Evolutionary conservation across 192 early-diverging fungal genomes (phyloP).

Genomic region (Coemansia sp.): DNA sequence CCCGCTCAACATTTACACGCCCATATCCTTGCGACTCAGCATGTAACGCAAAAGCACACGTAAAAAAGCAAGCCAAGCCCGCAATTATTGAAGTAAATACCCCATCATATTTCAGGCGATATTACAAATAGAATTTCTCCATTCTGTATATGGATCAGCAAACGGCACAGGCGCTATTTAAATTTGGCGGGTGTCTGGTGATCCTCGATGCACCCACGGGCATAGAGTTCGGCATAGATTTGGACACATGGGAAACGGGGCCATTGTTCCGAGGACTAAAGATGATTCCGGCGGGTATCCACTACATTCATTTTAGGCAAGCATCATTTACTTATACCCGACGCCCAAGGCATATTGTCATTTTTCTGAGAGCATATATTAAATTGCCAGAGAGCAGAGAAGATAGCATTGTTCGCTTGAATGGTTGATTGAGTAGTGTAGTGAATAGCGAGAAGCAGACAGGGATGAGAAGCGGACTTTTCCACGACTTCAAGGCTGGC

Average conservation of each 20-base stretch:
- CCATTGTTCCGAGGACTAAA: constrained; percentile 89
- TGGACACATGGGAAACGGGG: constrained; percentile 84
- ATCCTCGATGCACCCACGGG: constrained; percentile 74
- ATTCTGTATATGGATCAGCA: constrained; percentile 67
- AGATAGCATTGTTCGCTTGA: no score
- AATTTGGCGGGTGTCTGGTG: constrained; percentile 72
- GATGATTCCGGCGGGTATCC: constrained; percentile 88
- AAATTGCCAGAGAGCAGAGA: no score
- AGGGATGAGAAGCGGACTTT: constrained; percentile 71
- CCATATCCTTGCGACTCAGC: no score
- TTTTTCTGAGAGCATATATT: background rate
- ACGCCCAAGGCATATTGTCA: no score
- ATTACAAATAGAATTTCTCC: no score
- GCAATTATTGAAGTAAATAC: no score
- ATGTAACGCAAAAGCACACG: no score
- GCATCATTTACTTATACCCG: background rate
- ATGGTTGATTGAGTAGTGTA: constrained; percentile 2
- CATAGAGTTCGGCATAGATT: constrained; percentile 88
- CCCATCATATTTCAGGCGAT: no score
- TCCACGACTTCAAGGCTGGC: constrained; percentile 59
- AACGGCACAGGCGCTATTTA: constrained; percentile 72
- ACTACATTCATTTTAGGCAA: constrained; percentile 87
- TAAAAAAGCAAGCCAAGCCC: background rate
- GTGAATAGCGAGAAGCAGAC: constrained; percentile 36
- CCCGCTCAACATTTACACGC: no score